phyloP scores from a whole-genome alignment of 192 early-diverging fungal genomes.

The Backusella westeae region DNA sequence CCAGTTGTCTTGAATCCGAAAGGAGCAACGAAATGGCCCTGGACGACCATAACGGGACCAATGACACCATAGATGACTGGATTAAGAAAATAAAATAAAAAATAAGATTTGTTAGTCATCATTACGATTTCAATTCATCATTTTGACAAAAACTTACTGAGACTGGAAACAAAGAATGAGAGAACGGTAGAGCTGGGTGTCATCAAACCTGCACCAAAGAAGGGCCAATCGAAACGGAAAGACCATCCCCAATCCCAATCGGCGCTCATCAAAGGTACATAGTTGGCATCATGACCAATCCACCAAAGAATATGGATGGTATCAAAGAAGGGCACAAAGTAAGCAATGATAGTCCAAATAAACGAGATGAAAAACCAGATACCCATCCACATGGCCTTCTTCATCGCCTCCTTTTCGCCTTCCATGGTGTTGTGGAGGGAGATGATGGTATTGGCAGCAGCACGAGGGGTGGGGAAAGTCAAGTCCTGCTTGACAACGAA shows the following conservation, averaged over 20 bases:
- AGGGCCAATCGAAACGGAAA: conserved; percentile 50
- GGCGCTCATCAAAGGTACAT: conserved; percentile 43
- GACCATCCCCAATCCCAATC: conserved; percentile 47
- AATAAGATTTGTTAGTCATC: background rate
- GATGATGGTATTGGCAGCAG: conserved; percentile 61
- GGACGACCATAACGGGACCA: conserved; percentile 52
- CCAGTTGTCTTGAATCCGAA: conserved; percentile 30
- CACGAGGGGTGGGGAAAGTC: conserved; percentile 66
- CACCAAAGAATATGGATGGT: conserved; percentile 49
- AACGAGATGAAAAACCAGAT: conserved; percentile 42
- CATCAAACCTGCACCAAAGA: conserved; percentile 67
- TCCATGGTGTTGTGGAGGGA: conserved; percentile 48
- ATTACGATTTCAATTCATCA: background rate
- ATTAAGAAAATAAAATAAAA: background rate
- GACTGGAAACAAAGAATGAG: conserved; percentile 51
- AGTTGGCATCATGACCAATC: conserved; percentile 45
- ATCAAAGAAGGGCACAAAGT: conserved; percentile 46
- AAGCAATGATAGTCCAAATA: conserved; percentile 49
- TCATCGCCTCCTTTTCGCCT: conserved; percentile 47
- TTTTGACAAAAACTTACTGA: conserved; percentile 17
- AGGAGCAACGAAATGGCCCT: conserved; percentile 33
- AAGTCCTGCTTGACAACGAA: conserved; percentile 68
- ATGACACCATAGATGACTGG: conserved; percentile 52
- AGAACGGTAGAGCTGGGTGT: conserved; percentile 50
- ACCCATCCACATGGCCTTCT: conserved; percentile 51